phyloP scores from a whole-genome alignment of 78 protist species.

The slime mould (Dictyostelium discoideum) region DNA sequence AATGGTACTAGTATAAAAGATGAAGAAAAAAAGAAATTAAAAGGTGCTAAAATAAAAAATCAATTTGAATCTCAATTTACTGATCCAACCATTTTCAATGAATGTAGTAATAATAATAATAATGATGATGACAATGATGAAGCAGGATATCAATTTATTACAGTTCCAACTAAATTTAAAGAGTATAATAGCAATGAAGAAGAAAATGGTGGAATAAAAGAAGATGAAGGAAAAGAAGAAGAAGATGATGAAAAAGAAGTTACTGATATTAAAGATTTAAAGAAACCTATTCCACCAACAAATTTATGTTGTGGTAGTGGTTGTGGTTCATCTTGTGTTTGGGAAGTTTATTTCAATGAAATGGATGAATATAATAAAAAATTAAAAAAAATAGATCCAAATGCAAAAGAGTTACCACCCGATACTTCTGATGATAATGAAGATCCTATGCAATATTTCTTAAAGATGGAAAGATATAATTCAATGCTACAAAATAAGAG shows the following conservation, averaged over 20 bases:
- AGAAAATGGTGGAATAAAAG: background rate
- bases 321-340: constrained; percentile 55
- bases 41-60: background rate
- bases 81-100: background rate
- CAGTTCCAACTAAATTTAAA: too few species aligned
- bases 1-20: background rate
- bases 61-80: background rate
- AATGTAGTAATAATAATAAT: background rate
- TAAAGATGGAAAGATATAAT: constrained; percentile 62
- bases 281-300: constrained; percentile 29
- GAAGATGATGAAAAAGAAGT: background rate
- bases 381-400: constrained; percentile 31
- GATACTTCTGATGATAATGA: constrained; percentile 40
- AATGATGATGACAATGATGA: background rate
- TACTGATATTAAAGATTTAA: background rate
- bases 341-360: constrained; percentile 44
- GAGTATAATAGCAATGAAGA: background rate
- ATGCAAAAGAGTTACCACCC: background rate
- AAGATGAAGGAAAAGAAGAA: too few species aligned
- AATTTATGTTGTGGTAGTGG: constrained; percentile 57
- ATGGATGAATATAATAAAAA: constrained; percentile 58
- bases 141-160: too few species aligned
- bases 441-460: constrained; percentile 76
- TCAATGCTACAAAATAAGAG: constrained; percentile 27
- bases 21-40: background rate